Conservation (phyloP, 2,329 filamentous ascomycete genomes). For the Alternaria solani region DNA sequence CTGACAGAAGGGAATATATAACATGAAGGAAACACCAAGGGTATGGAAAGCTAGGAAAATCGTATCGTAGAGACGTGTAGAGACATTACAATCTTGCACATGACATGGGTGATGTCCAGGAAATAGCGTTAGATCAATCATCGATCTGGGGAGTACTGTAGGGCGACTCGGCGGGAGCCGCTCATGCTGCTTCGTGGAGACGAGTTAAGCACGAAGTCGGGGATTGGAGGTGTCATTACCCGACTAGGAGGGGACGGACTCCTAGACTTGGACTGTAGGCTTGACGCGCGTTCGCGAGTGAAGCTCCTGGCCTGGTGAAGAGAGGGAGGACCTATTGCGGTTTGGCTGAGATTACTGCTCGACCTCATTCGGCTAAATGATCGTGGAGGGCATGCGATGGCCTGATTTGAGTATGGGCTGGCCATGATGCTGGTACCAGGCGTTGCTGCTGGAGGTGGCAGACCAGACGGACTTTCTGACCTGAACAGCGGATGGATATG, state of each 20-base stretch:
- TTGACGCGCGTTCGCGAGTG: conserved; percentile 32
- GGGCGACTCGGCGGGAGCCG: conserved; percentile 38
- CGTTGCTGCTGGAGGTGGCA: conserved; percentile 68
- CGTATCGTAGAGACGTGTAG: conserved; percentile 17
- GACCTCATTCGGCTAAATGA: conserved; percentile 51
- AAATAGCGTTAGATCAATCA: conserved; percentile 14
- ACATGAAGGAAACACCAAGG: conserved; percentile 3
- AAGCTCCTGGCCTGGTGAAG: conserved; percentile 37
- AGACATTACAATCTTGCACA: conserved; percentile 11
- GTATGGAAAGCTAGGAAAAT: conserved; percentile 9
- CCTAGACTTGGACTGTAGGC: conserved; percentile 31
- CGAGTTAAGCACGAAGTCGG: conserved; percentile 54
- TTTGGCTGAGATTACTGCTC: conserved; percentile 35
- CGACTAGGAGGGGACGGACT: conserved; percentile 48
- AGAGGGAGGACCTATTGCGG: conserved; percentile 24
- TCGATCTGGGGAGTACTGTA: conserved; percentile 34
- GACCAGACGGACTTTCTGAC: conserved; percentile 68
- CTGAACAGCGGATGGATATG: conserved; percentile 83
- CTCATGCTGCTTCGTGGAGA: conserved; percentile 51
- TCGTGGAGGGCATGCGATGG: conserved; percentile 58
- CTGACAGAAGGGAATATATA: conserved; percentile 10
- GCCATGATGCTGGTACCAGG: conserved; percentile 76
- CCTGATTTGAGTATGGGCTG: conserved; percentile 71
- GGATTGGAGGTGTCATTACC: conserved; percentile 53
- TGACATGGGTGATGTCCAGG: conserved; percentile 5